A percentile compares a stretch with the other conserved stretches of the same genome.
These are phyloP conservation scores for Phytophthora melonis DNA, from an alignment of 352 stramenopile species.

Conservation along the genomic window DNA sequence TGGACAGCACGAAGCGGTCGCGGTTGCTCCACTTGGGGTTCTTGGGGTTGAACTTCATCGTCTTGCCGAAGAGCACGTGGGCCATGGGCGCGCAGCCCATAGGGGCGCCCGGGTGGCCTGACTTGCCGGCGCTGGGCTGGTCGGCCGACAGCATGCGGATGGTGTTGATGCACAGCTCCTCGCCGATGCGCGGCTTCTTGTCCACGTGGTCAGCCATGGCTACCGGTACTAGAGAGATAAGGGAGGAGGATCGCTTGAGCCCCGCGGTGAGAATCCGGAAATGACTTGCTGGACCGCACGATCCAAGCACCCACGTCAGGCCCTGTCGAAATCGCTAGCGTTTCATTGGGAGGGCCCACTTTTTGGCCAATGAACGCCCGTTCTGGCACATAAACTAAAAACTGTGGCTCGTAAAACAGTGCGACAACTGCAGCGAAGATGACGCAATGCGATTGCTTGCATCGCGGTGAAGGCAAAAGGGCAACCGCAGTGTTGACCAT, in stretches of 20 bases:
- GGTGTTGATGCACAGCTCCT: slow-evolving; percentile 97
- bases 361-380: slow-evolving; percentile 26
- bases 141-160: slow-evolving; percentile 98
- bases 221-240: slow-evolving; percentile 5
- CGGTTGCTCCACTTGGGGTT: slow-evolving; percentile 94
- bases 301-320: slow-evolving; percentile 32
- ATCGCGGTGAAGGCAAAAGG: neutral
- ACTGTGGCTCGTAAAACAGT: neutral
- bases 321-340: slow-evolving; percentile 23
- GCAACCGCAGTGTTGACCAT: slow-evolving; percentile 24
- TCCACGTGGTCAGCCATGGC: slow-evolving; percentile 82
- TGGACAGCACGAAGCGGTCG: slow-evolving; percentile 99
- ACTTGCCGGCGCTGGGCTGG: slow-evolving; percentile 97
- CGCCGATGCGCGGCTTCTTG: slow-evolving; percentile 83
- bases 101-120: slow-evolving; percentile 97
- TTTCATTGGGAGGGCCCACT: slow-evolving; percentile 10
- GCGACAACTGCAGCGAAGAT: slow-evolving; percentile 18
- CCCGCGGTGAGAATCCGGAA: slow-evolving; percentile 50
- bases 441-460: slow-evolving; percentile 24
- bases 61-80: slow-evolving; percentile 96
- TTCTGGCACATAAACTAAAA: slow-evolving; percentile 15
- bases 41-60: slow-evolving; percentile 90
- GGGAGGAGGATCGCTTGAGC: slow-evolving; percentile 42
- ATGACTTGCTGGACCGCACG: slow-evolving; percentile 39
- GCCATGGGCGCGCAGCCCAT: slow-evolving; percentile 99